Percentiles rank a stretch among this genome's conserved stretches.
phyloP scores from a whole-genome alignment of 192 early-diverging fungal genomes.

The Backusella liffmaniae region DNA sequence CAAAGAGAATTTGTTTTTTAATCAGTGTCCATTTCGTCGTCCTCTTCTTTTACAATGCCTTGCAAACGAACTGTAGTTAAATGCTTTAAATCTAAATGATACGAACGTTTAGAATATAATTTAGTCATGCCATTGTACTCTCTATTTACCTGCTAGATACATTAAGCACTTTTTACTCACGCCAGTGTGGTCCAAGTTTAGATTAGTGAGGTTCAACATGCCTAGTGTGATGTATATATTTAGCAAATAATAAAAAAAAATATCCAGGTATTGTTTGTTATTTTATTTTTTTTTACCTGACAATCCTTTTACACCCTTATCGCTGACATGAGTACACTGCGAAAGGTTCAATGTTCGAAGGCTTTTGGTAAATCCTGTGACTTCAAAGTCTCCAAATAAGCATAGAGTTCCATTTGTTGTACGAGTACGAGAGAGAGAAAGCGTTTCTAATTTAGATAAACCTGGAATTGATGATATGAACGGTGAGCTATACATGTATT shows the following conservation, averaged over 20 bases:
- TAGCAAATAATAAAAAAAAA: background rate
- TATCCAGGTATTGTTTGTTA: background rate
- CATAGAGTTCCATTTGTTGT: conserved; percentile 25
- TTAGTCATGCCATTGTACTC: background rate
- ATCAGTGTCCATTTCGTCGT: conserved; percentile 5
- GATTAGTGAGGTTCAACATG: conserved; percentile 26
- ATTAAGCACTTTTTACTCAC: conserved; percentile 24
- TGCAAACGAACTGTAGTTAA: conserved; percentile 11
- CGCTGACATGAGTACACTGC: conserved; percentile 12
- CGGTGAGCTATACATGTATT: background rate
- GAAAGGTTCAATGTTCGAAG: conserved; percentile 20
- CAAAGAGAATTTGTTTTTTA: background rate
- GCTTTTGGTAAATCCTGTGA: background rate
- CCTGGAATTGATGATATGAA: background rate
- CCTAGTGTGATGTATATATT: background rate
- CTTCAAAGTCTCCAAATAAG: conserved; percentile 17
- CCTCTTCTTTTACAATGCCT: conserved; percentile 13
- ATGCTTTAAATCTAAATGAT: background rate
- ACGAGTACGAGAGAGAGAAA: conserved; percentile 32
- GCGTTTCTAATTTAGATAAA: conserved; percentile 24
- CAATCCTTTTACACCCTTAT: conserved; percentile 19
- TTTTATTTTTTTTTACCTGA: background rate
- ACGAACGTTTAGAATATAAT: background rate
- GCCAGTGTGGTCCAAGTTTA: conserved; percentile 44
- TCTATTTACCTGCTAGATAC: conserved; percentile 16